Evolutionary conservation across 1,139 yeast genomes (phyloP).

Genomic region (Blastobotrys petasosporus): DNA sequence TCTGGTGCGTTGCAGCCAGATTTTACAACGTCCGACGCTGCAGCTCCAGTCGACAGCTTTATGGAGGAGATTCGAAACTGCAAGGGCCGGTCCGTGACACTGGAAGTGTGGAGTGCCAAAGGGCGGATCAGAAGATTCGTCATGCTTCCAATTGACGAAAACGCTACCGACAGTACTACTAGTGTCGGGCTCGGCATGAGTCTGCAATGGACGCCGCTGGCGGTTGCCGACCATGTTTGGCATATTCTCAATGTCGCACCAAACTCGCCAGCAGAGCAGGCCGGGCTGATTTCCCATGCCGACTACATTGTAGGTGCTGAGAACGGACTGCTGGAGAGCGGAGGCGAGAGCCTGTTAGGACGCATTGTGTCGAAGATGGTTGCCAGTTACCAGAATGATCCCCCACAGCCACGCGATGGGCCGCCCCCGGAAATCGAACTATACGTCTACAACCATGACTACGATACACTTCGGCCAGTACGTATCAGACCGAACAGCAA

Average conservation of each 20-base stretch:
- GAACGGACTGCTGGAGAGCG: slow-evolving; percentile 69
- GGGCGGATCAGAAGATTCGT: slow-evolving; percentile 66
- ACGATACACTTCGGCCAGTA: slow-evolving; percentile 80
- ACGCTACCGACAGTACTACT: slow-evolving; percentile 6
- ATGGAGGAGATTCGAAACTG: slow-evolving; percentile 26
- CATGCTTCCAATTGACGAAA: slow-evolving; percentile 26
- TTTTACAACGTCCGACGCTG: slow-evolving; percentile 21
- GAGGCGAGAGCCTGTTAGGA: slow-evolving; percentile 79
- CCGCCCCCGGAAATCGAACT: slow-evolving; percentile 40
- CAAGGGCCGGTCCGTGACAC: slow-evolving; percentile 39
- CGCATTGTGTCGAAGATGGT: slow-evolving; percentile 45
- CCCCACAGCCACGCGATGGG: slow-evolving; percentile 15
- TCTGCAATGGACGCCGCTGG: slow-evolving; percentile 70
- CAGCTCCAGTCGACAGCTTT: slow-evolving; percentile 28
- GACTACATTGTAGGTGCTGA: slow-evolving; percentile 92
- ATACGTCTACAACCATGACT: slow-evolving; percentile 84
- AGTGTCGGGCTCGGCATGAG: slow-evolving; percentile 51
- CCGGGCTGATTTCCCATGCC: slow-evolving; percentile 77
- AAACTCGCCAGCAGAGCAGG: slow-evolving; percentile 77
- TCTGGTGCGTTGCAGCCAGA: slow-evolving; percentile 1
- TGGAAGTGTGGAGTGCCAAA: slow-evolving; percentile 84
- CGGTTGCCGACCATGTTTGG: slow-evolving; percentile 80
- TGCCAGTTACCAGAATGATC: slow-evolving; percentile 20
- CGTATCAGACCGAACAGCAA: slow-evolving; percentile 57
- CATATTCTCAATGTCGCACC: slow-evolving; percentile 71